Evolutionary conservation across 805 yeast genomes (phyloP).

Genomic region (Candida jianshihensis): DNA sequence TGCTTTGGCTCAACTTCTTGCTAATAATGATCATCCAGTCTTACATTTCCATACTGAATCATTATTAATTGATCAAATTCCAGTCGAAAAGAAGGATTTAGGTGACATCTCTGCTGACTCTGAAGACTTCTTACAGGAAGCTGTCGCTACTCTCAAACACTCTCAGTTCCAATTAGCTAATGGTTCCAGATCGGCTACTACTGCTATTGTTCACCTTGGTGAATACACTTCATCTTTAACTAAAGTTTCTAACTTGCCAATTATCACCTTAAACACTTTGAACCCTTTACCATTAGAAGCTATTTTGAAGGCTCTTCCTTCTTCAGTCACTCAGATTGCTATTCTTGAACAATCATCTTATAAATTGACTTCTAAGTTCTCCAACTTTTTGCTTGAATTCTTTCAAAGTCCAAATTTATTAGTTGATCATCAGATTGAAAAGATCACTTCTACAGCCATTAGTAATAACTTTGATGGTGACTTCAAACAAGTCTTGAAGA

Average conservation of each 20-base stretch:
- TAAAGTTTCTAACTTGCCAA: slow-evolving; percentile 26
- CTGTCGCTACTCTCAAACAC: slow-evolving; percentile 26
- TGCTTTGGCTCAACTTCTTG: slow-evolving; percentile 50
- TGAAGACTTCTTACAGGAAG: slow-evolving; percentile 25
- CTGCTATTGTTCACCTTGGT: slow-evolving; percentile 60
- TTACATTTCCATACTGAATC: slow-evolving; percentile 55
- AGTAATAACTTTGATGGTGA: slow-evolving; percentile 23
- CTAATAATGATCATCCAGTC: slow-evolving; percentile 48
- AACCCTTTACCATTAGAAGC: slow-evolving; percentile 60
- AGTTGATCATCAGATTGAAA: slow-evolving; percentile 37
- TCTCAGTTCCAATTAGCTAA: slow-evolving; percentile 33
- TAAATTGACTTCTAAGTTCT: slow-evolving; percentile 37
- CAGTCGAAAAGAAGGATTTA: slow-evolving; percentile 4
- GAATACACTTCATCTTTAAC: slow-evolving; percentile 40
- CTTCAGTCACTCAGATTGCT: slow-evolving; percentile 42
- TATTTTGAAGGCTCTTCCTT: slow-evolving; percentile 40
- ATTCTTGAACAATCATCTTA: slow-evolving; percentile 54
- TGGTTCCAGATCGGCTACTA: slow-evolving; percentile 34
- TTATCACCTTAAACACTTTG: slow-evolving; percentile 56
- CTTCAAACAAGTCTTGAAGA: slow-evolving; percentile 32
- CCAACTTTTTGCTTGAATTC: slow-evolving; percentile 72
- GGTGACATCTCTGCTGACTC: not conserved
- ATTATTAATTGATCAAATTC: slow-evolving; percentile 10
- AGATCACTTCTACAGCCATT: slow-evolving; percentile 51
- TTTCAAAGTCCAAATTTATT: slow-evolving; percentile 49